Evolutionary conservation across 192 early-diverging fungal genomes (phyloP).

Genomic region (Backusella mclennaniae): DNA sequence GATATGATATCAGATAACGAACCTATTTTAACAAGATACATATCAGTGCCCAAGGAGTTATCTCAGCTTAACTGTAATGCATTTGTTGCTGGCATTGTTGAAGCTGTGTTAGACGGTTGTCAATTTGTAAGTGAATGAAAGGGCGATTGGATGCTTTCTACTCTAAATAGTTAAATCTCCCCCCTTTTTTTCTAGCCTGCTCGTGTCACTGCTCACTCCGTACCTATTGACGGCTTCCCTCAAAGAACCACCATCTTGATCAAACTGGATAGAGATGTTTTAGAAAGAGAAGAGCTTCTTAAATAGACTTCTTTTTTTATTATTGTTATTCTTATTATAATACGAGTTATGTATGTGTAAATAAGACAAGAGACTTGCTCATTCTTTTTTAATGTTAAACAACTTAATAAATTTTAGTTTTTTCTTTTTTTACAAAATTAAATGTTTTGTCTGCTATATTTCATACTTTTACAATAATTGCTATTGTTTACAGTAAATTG

Average conservation of each 20-base stretch:
- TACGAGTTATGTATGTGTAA: background rate
- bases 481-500: too few species aligned
- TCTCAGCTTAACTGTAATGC: constrained; percentile 91
- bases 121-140: constrained; percentile 72
- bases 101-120: constrained; percentile 87
- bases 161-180: background rate
- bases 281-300: constrained; percentile 72
- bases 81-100: constrained; percentile 95
- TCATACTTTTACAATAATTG: too few species aligned
- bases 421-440: too few species aligned
- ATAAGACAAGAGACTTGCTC: background rate
- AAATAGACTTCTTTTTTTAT: constrained; percentile 35
- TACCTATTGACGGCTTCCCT: constrained; percentile 84
- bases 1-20: constrained; percentile 99
- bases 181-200: constrained; percentile 53
- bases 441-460: too few species aligned
- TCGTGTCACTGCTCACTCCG: constrained; percentile 90
- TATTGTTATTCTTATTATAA: background rate
- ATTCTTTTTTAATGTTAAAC: background rate
- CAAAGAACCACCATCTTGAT: constrained; percentile 93
- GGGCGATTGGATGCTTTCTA: background rate
- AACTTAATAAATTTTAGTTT: background rate
- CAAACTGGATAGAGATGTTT: constrained; percentile 85
- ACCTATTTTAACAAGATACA: constrained; percentile 83
- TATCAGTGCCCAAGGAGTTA: constrained; percentile 93